These are phyloP conservation scores for Aspergillus texensis DNA, from an alignment of 2,329 filamentous ascomycete species.

Conservation along the genomic window DNA sequence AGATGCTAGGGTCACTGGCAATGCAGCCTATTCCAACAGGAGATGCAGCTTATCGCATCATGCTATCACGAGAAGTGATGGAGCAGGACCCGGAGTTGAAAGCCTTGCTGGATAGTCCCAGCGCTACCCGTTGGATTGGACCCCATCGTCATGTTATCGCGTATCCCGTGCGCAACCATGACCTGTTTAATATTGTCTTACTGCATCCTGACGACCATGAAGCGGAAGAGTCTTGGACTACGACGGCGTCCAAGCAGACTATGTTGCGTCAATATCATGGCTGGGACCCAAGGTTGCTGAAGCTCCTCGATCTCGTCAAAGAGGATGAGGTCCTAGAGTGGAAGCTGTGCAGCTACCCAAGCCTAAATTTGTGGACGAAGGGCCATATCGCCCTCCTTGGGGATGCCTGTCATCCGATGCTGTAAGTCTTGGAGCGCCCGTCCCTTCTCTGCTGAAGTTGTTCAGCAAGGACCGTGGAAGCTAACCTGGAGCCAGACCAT, in stretches of 20 bases:
- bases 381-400: constrained; percentile 41
- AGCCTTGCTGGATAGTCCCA: background rate
- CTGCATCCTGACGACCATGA: constrained; percentile 65
- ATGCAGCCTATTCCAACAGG: background rate
- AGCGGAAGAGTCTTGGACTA: constrained; percentile 65
- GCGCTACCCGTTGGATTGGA: constrained; percentile 63
- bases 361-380: constrained; percentile 37
- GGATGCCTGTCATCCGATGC: constrained; percentile 50
- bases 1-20: background rate
- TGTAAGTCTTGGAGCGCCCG: background rate
- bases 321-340: constrained; percentile 52
- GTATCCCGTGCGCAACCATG: constrained; percentile 70
- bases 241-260: constrained; percentile 60
- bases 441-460: background rate
- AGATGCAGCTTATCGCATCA: background rate
- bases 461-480: background rate
- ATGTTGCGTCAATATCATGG: constrained; percentile 64
- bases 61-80: background rate
- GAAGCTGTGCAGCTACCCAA: constrained; percentile 39
- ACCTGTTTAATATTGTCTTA: constrained; percentile 66
- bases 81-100: background rate
- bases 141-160: constrained; percentile 75
- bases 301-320: constrained; percentile 62
- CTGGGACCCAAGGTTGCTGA: constrained; percentile 62
- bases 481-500: constrained; percentile 21